Percentiles rank a stretch among this genome's conserved stretches.
Evolutionary conservation across 2,329 filamentous ascomycete species (phyloP).

Genomic region (Ceratocystis colombiana): DNA sequence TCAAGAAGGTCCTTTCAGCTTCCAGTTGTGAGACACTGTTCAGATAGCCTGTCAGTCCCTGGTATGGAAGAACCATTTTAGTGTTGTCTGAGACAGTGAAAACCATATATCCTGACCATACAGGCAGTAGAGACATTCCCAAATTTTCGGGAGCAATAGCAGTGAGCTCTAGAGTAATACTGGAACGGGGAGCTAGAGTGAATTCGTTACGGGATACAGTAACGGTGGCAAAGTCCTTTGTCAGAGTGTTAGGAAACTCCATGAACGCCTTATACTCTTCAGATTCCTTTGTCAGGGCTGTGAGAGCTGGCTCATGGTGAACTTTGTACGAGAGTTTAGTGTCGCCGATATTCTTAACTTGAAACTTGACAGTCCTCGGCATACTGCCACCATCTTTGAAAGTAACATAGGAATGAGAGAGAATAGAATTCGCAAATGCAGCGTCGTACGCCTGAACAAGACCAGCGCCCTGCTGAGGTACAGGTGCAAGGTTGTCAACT

Average conservation of each 20-base stretch:
- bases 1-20: slow-evolving; percentile 28
- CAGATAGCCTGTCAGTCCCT: slow-evolving; percentile 32
- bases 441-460: slow-evolving; percentile 50
- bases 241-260: slow-evolving; percentile 39
- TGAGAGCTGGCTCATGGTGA: slow-evolving; percentile 41
- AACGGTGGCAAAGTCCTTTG: slow-evolving; percentile 37
- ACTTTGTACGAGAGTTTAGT: slow-evolving; percentile 44
- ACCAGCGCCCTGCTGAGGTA: slow-evolving; percentile 51
- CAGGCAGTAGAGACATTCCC: slow-evolving; percentile 32
- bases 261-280: rapidly evolving
- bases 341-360: slow-evolving; percentile 45
- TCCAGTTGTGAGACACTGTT: slow-evolving; percentile 34
- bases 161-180: slow-evolving; percentile 30
- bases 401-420: slow-evolving; percentile 47
- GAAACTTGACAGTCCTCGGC: slow-evolving; percentile 40
- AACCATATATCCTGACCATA: slow-evolving; percentile 38
- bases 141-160: slow-evolving; percentile 32
- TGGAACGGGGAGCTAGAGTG: slow-evolving; percentile 31
- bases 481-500: slow-evolving; percentile 40
- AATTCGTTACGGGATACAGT: slow-evolving; percentile 37
- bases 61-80: slow-evolving; percentile 35
- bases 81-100: slow-evolving; percentile 35
- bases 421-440: slow-evolving; percentile 43
- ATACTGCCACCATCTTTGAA: slow-evolving; percentile 57
- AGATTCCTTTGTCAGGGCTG: slow-evolving; percentile 44